Percentiles rank a stretch among this genome's conserved stretches.
phyloP scores from a whole-genome alignment of 2,329 filamentous ascomycete genomes.

The Emmonsiellopsis sp. region DNA sequence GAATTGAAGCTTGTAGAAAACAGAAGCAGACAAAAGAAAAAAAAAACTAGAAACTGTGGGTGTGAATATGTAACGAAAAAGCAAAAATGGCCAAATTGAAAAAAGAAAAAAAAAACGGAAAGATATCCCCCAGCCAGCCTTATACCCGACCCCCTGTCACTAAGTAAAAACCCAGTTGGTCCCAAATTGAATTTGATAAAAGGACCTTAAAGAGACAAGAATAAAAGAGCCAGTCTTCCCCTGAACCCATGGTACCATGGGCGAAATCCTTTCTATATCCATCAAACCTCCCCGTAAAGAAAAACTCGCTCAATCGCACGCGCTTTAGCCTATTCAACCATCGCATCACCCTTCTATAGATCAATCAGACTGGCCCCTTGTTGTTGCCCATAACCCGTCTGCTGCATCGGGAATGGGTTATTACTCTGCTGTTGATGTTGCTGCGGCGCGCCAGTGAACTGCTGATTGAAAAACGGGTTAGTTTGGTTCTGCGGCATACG shows the following conservation, averaged over 20 bases:
- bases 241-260: too few relatives aligned
- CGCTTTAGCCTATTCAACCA: neutral
- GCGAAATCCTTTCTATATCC: too few relatives aligned
- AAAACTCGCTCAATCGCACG: too few relatives aligned
- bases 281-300: too few relatives aligned
- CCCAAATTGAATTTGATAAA: neutral
- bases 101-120: neutral
- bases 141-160: too few relatives aligned
- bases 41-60: too few relatives aligned
- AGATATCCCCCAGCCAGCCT: neutral
- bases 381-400: conserved; percentile 37
- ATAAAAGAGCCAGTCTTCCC: neutral
- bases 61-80: too few relatives aligned
- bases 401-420: conserved; percentile 47
- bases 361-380: conserved; percentile 54
- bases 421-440: conserved; percentile 33
- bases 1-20: neutral
- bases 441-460: conserved; percentile 62
- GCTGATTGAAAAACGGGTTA: conserved; percentile 81
- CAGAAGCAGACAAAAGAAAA: neutral
- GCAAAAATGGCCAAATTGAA: neutral
- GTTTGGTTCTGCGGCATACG: conserved; percentile 59
- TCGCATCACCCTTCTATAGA: conserved; percentile 31
- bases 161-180: neutral
- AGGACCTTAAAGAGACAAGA: neutral